Evolutionary conservation across 2,329 filamentous ascomycete species (phyloP).

Genomic region (Bipolaris sorokiniana): DNA sequence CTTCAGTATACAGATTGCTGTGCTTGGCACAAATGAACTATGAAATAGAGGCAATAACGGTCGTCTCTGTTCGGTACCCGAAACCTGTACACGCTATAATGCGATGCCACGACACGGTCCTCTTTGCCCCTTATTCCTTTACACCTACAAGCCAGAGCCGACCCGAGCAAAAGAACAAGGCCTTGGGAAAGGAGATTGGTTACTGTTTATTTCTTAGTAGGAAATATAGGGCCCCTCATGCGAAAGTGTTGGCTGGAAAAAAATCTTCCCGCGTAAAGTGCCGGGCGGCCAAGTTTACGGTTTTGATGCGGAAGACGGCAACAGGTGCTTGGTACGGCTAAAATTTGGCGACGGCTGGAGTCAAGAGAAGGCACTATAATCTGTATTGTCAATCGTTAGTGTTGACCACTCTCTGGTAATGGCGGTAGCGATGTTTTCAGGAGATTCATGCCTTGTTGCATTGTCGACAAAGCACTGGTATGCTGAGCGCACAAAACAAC

Average conservation of each 20-base stretch:
- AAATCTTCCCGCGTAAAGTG: neutral
- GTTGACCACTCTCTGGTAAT: neutral
- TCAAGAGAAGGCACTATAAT: slow-evolving; percentile 27
- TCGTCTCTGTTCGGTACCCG: neutral
- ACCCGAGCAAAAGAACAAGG: neutral
- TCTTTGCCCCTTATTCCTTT: neutral
- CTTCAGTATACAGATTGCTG: neutral
- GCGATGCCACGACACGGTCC: neutral
- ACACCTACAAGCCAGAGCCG: neutral
- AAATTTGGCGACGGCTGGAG: slow-evolving; percentile 20
- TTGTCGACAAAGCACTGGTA: neutral
- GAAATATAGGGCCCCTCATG: neutral
- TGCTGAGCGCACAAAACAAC: neutral
- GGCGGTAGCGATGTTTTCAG: neutral
- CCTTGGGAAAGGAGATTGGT: neutral
- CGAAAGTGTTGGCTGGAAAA: neutral
- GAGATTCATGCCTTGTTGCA: neutral
- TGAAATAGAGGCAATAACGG: neutral
- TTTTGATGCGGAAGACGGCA: neutral
- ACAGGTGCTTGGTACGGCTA: slow-evolving; percentile 7
- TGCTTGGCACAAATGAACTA: neutral
- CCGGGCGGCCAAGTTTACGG: slow-evolving; percentile 4
- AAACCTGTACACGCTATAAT: neutral
- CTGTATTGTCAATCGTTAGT: slow-evolving; percentile 19
- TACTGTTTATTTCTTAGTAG: neutral